Conservation (phyloP, 306 rosid genomes). For the Cicer pinnatifidum region DNA sequence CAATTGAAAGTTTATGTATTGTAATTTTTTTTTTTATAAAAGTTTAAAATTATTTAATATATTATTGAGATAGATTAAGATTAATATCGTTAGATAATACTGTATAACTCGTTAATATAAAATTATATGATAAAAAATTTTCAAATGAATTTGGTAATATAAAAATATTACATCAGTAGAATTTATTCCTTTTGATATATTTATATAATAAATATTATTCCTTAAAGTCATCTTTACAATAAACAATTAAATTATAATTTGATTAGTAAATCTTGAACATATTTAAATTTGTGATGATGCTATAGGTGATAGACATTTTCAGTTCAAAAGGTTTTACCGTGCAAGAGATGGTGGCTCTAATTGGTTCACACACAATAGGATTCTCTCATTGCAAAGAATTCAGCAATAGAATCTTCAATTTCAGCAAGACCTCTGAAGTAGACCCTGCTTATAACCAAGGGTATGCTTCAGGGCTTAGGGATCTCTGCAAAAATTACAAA, state of each 20-base stretch:
- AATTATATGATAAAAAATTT: no score
- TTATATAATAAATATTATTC: no score
- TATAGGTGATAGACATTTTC: slow-evolving; percentile 41
- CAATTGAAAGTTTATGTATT: background rate
- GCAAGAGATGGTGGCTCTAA: slow-evolving; percentile 56
- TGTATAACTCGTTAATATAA: no score
- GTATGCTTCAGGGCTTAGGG: slow-evolving; percentile 50
- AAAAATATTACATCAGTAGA: background rate
- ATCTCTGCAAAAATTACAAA: slow-evolving; percentile 46
- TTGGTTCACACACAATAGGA: slow-evolving; percentile 59
- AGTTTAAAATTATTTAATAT: no score
- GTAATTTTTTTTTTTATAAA: background rate
- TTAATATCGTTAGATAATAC: no score
- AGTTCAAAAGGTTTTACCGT: slow-evolving; percentile 24
- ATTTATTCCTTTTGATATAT: background rate
- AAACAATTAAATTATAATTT: no score
- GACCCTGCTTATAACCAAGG: slow-evolving; percentile 43
- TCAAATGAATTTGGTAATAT: no score
- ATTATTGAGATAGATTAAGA: no score
- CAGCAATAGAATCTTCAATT: slow-evolving; percentile 47
- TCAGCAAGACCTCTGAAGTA: slow-evolving; percentile 38
- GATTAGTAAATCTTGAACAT: background rate
- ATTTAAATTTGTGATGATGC: background rate
- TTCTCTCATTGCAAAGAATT: slow-evolving; percentile 58
- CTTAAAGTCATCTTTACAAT: no score